These are phyloP conservation scores for Geranium rotundifolium DNA, from an alignment of 345 rosid species.

Conservation along the genomic window DNA sequence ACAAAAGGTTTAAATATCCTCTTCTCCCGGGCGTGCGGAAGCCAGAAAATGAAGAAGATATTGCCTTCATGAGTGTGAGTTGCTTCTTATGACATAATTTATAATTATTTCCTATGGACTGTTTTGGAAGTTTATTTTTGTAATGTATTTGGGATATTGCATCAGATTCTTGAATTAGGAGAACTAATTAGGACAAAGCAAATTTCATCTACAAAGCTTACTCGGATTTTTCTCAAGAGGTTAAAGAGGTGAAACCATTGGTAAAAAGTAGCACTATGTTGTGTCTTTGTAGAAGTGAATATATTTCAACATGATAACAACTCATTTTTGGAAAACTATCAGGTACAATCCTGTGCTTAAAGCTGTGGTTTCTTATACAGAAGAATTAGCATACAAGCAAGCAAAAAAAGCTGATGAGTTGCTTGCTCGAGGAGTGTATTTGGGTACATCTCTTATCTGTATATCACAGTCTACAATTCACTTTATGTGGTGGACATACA, in stretches of 20 bases:
- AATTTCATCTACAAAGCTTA: conserved; percentile 60
- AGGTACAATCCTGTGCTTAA: conserved; percentile 69
- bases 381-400: conserved; percentile 68
- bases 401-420: conserved; percentile 77
- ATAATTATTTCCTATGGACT: not conserved
- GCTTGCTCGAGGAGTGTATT: conserved; percentile 62
- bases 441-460: conserved; percentile 30
- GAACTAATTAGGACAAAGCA: conserved; percentile 60
- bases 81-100: not conserved
- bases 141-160: not conserved
- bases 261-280: not conserved
- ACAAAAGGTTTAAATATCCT: conserved; percentile 39
- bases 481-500: not conserved
- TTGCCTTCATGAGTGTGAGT: conserved; percentile 75
- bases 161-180: conserved; percentile 73
- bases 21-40: conserved; percentile 17
- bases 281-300: not conserved
- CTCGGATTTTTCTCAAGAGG: conserved; percentile 42
- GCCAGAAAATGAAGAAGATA: conserved; percentile 52
- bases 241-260: conserved; percentile 41
- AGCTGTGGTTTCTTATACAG: conserved; percentile 65
- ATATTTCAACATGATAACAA: conserved; percentile 3
- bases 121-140: not conserved
- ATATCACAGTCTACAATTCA: not conserved
- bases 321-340: conserved; percentile 10